Conservation (phyloP, 352 stramenopile species). For the Globisporangium emineosum region DNA sequence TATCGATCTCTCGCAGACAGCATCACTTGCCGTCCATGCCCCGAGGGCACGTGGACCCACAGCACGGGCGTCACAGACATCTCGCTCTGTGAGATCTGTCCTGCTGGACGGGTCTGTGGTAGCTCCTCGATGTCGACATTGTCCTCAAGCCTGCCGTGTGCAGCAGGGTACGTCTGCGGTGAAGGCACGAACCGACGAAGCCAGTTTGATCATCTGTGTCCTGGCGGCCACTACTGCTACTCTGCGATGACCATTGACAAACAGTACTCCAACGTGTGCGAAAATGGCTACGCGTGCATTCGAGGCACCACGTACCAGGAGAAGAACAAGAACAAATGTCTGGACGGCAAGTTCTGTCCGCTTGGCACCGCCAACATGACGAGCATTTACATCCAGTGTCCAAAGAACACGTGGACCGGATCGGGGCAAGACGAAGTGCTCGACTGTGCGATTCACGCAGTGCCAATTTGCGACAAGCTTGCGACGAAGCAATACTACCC, state of each 20-base stretch:
- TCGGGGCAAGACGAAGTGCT: conserved; percentile 78
- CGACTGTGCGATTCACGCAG: conserved; percentile 85
- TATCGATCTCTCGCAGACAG: conserved; percentile 95
- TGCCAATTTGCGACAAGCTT: conserved; percentile 94
- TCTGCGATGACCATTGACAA: conserved; percentile 74
- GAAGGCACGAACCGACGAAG: conserved; percentile 87
- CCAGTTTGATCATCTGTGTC: conserved; percentile 93
- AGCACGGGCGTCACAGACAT: conserved; percentile 92
- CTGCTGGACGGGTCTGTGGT: conserved; percentile 92
- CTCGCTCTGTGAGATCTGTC: conserved; percentile 94
- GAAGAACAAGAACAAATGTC: conserved; percentile 90
- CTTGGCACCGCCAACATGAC: conserved; percentile 81
- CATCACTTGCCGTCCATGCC: conserved; percentile 93
- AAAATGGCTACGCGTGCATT: conserved; percentile 86
- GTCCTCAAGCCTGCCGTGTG: conserved; percentile 81
- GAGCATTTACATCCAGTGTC: conserved; percentile 88
- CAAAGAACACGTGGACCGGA: conserved; percentile 85
- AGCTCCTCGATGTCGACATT: conserved; percentile 87
- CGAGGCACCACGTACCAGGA: conserved; percentile 88
- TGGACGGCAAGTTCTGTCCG: conserved; percentile 92
- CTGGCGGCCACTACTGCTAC: conserved; percentile 90
- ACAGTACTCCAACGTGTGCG: conserved; percentile 88
- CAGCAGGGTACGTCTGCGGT: conserved; percentile 93
- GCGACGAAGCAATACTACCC: conserved; percentile 77
- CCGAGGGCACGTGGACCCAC: conserved; percentile 93